Base-by-base conservation (phyloP, 768 basidiomycete species). In the Russula vinacea region DNA sequence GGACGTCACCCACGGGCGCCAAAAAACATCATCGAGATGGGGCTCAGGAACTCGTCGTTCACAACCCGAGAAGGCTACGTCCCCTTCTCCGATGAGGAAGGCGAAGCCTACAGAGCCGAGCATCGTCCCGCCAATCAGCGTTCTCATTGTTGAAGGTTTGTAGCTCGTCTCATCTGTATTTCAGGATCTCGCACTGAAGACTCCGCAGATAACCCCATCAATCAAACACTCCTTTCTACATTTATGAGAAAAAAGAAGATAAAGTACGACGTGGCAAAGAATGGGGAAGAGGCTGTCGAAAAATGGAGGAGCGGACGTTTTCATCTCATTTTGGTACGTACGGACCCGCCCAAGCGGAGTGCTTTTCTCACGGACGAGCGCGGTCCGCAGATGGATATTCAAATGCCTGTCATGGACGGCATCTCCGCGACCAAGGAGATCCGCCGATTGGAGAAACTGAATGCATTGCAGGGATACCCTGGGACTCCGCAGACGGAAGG, bases 321-420 rank as follows among this genome's bases (percentile, higher is more conserved):
- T 76, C 96, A 99, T 78, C 81, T 99, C 56, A 98, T 99, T 60
- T 76, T 99, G 76, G 96, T 97, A 67, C 68, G 91, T 79, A 13
- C 19, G 29, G 44, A 22, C 54, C 29, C 40, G 60, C 62, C n/a
- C 39, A 26, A 44, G 37, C 24, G 44, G 22, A 40, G 44, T 29
- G 35, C 35, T 17, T 14, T 44, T 61, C 40, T 39, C 65, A 61
- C 26, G 62, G 73, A 42, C 74, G 55, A 40, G n/a, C 35, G 35
- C 44, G 39, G 33, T 64, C 40, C 45, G 9, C 68, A 98, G 96
- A 99, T 99, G 97, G 97, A 99, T 78, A 98, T 99, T 59, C 96
- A 98, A 76, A 94, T 99, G 85, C 97, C 97, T 10, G 88, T 98
- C 69, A 98, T 97, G 91, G 93, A 96, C 75, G 97, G 97, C 39